Evolutionary conservation across 257 asterid genomes (phyloP).

Genomic region (Solanum chilense): DNA sequence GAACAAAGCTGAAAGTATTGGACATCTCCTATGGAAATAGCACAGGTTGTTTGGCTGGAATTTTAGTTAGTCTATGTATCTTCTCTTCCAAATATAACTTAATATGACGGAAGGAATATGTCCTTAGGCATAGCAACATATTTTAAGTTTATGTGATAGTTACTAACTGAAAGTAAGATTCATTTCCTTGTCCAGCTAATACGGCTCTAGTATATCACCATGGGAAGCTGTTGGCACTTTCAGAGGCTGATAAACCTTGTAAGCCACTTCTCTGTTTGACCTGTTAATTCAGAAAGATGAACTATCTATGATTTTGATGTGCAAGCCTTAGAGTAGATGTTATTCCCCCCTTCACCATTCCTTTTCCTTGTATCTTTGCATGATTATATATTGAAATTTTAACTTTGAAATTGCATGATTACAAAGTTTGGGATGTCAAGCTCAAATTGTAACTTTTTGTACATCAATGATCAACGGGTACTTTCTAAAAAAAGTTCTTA

Average conservation of each 20-base stretch:
- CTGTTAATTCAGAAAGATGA: neutral
- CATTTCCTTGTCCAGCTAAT: constrained; percentile 55
- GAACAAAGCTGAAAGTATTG: constrained; percentile 67
- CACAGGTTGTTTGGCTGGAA: constrained; percentile 46
- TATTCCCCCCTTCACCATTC: neutral
- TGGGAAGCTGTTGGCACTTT: constrained; percentile 88
- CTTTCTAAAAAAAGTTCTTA: too few species aligned
- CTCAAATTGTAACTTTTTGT: too few species aligned
- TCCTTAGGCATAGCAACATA: neutral
- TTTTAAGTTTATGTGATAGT: neutral
- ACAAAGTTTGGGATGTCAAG: too few species aligned
- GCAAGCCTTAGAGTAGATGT: neutral
- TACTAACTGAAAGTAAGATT: constrained; percentile 4
- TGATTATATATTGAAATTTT: neutral
- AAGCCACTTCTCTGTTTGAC: constrained; percentile 20
- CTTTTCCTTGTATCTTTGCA: neutral
- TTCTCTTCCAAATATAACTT: neutral
- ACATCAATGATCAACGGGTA: too few species aligned
- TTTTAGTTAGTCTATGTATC: neutral
- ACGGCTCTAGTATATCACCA: constrained; percentile 86
- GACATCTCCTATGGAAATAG: constrained; percentile 64
- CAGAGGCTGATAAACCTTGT: constrained; percentile 95
- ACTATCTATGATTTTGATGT: neutral
- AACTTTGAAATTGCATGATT: neutral
- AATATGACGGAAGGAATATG: neutral